phyloP scores from a whole-genome alignment of 2,329 filamentous ascomycete species.

The Clonostachys solani region DNA sequence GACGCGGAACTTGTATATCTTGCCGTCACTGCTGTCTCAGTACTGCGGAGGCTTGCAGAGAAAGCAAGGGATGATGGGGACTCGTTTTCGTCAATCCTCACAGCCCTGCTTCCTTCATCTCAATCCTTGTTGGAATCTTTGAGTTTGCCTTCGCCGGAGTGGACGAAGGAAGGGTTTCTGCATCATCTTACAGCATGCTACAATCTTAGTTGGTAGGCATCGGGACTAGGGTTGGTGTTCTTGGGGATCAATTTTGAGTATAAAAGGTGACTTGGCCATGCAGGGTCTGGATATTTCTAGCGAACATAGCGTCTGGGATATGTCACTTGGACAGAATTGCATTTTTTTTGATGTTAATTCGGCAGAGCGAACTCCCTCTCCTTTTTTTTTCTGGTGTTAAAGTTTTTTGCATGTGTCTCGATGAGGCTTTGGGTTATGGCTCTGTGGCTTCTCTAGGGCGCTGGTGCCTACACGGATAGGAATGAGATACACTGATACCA shows the following conservation, averaged over 20 bases:
- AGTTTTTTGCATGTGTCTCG: background rate
- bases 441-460: no score
- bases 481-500: background rate
- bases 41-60: slow-evolving; percentile 65
- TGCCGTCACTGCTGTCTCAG: slow-evolving; percentile 61
- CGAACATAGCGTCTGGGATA: background rate
- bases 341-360: background rate
- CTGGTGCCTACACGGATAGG: background rate
- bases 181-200: slow-evolving; percentile 61
- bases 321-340: background rate
- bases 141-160: slow-evolving; percentile 58
- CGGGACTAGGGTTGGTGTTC: background rate
- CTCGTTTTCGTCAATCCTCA: slow-evolving; percentile 51
- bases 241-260: background rate
- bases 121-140: slow-evolving; percentile 65
- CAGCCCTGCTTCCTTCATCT: slow-evolving; percentile 42
- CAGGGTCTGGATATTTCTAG: background rate
- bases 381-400: slow-evolving; percentile 1
- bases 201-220: slow-evolving; percentile 38
- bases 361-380: no score
- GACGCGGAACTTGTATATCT: slow-evolving; percentile 57
- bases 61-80: slow-evolving; percentile 57
- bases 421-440: no score
- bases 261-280: background rate
- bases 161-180: slow-evolving; percentile 61